These are phyloP conservation scores for Dactylellina parvicollis DNA, from an alignment of 2,329 filamentous ascomycete species.

Conservation along the genomic window DNA sequence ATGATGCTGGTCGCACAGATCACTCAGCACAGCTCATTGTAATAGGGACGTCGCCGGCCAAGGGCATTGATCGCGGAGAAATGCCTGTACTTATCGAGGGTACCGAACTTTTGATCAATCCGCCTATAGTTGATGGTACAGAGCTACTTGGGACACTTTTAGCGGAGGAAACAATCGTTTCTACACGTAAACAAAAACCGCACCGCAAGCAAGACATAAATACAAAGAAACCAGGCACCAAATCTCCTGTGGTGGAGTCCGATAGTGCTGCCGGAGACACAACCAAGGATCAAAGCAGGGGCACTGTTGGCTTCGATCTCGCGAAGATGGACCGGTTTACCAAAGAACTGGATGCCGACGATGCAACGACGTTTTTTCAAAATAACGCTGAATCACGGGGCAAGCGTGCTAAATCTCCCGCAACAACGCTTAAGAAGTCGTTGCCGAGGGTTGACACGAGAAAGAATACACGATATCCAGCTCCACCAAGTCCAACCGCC, in stretches of 20 bases:
- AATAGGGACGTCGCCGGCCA: slow-evolving; percentile 5
- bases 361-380: slow-evolving; percentile 21
- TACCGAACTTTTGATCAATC: not conserved
- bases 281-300: not conserved
- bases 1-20: not conserved
- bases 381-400: slow-evolving; percentile 3
- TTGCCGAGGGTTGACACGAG: slow-evolving; percentile 27
- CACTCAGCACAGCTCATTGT: not conserved
- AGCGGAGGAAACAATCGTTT: not conserved
- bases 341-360: slow-evolving; percentile 16
- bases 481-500: slow-evolving; percentile 32
- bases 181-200: not conserved
- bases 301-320: slow-evolving; percentile 20
- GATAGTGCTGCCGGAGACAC: not conserved
- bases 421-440: slow-evolving; percentile 44
- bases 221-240: not conserved
- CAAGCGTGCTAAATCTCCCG: slow-evolving; percentile 25
- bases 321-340: slow-evolving; percentile 24
- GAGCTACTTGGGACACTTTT: not conserved
- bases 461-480: not conserved
- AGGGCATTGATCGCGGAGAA: not conserved
- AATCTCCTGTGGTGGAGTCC: not conserved
- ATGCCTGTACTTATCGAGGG: not conserved
- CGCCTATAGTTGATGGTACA: not conserved
- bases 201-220: not conserved